Conservation (phyloP, 176 grass and related monocot genomes). For the Triticum timopheevii region DNA sequence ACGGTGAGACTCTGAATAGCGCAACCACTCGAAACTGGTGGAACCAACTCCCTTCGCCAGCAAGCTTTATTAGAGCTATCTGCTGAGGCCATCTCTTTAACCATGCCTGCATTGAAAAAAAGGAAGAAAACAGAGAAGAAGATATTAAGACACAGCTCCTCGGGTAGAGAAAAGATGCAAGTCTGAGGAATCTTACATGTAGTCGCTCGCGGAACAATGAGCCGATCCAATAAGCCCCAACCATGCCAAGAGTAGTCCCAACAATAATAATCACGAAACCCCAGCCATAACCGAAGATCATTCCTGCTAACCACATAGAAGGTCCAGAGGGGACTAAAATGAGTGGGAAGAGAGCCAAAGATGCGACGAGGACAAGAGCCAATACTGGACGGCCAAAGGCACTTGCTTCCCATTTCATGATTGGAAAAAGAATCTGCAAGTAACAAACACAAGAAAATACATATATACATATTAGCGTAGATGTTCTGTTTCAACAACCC, state of each 20-base stretch:
- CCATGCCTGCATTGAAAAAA: conserved; percentile 59
- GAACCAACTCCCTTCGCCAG: conserved; percentile 90
- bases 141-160: background rate
- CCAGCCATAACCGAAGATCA: conserved; percentile 98
- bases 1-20: conserved; percentile 92
- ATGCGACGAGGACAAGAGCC: conserved; percentile 71
- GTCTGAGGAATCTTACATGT: conserved; percentile 59
- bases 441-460: background rate
- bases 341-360: conserved; percentile 82
- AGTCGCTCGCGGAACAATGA: conserved; percentile 78
- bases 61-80: conserved; percentile 75
- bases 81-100: conserved; percentile 93
- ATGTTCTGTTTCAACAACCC: background rate
- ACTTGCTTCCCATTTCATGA: conserved; percentile 98
- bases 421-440: conserved; percentile 72
- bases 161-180: background rate
- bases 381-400: conserved; percentile 90
- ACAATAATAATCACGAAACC: conserved; percentile 99
- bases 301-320: conserved; percentile 98
- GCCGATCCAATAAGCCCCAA: conserved; percentile 79
- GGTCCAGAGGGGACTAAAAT: conserved; percentile 90
- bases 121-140: background rate
- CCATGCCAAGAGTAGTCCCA: conserved; percentile 91
- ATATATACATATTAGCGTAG: conserved; percentile 3
- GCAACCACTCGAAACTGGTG: conserved; percentile 89